phyloP scores from a whole-genome alignment of 768 basidiomycete genomes.

The Psilocybe sp. region DNA sequence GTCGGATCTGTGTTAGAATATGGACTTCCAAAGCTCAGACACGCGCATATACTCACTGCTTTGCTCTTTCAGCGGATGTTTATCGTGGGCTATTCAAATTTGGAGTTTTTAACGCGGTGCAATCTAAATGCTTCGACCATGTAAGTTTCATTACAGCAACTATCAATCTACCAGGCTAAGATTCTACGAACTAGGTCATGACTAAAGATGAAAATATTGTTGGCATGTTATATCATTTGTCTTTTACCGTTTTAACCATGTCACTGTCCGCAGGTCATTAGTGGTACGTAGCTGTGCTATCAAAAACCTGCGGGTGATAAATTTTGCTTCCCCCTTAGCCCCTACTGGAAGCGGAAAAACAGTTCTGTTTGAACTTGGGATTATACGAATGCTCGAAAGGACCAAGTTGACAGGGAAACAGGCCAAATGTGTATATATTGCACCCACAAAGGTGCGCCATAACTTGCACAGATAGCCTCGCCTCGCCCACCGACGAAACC shows the following conservation, averaged over 20 bases:
- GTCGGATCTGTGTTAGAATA: constrained; percentile 65
- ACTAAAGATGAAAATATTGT: constrained; percentile 66
- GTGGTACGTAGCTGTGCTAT: constrained; percentile 40
- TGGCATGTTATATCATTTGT: background rate
- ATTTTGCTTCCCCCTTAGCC: constrained; percentile 42
- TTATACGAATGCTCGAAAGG: constrained; percentile 68
- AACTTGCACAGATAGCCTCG: background rate
- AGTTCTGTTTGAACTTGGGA: constrained; percentile 87
- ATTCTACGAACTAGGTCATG: constrained; percentile 43
- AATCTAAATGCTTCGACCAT: constrained; percentile 77
- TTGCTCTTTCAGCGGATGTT: constrained; percentile 60
- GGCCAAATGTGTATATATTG: constrained; percentile 86
- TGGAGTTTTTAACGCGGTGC: constrained; percentile 87
- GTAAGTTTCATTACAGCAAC: constrained; percentile 45
- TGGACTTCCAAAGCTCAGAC: background rate
- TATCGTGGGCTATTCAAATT: constrained; percentile 85
- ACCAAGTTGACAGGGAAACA: constrained; percentile 29
- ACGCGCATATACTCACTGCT: constrained; percentile 5
- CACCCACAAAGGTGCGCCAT: constrained; percentile 76
- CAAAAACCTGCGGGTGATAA: too few relatives aligned
- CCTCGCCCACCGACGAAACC: background rate
- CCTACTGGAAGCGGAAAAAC: constrained; percentile 98
- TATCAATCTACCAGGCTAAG: background rate
- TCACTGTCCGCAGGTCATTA: constrained; percentile 55
- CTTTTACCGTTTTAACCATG: background rate